Conservation (phyloP, 345 rosid species). For the Boechera stricta region DNA sequence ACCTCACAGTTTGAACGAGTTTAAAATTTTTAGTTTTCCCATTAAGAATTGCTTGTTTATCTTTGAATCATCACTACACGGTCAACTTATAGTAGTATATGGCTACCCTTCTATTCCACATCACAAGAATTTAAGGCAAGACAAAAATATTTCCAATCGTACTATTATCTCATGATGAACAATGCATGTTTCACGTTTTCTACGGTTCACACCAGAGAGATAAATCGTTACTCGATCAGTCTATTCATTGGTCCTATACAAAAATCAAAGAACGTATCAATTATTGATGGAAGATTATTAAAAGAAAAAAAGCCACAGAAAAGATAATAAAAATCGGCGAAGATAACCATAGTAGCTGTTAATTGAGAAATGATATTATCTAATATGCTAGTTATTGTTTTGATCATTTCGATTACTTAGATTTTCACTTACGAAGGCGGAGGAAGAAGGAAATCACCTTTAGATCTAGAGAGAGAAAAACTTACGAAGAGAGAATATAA, state of each 20-base stretch:
- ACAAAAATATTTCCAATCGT: background rate
- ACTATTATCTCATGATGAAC: background rate
- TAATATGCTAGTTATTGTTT: too few relatives aligned
- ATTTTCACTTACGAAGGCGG: too few relatives aligned
- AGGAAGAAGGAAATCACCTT: too few relatives aligned
- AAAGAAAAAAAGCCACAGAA: too few relatives aligned
- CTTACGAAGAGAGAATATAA: too few relatives aligned
- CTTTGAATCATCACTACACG: background rate
- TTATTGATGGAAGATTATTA: too few relatives aligned
- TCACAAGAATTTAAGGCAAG: background rate
- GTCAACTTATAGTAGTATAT: conserved; percentile 3
- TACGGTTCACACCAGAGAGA: background rate
- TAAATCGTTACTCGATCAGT: background rate
- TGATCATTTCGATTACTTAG: too few relatives aligned
- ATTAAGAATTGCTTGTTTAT: background rate
- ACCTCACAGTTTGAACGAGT: background rate
- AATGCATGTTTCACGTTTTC: conserved; percentile 14
- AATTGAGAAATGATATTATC: too few relatives aligned
- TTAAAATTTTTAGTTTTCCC: background rate
- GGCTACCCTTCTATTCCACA: background rate
- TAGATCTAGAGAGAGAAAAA: too few relatives aligned
- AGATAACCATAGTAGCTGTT: too few relatives aligned
- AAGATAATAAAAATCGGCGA: too few relatives aligned
- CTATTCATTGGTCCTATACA: background rate
- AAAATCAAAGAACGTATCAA: background rate